phyloP scores from a whole-genome alignment of 1,139 yeast species.

The Scheffersomyces titani region DNA sequence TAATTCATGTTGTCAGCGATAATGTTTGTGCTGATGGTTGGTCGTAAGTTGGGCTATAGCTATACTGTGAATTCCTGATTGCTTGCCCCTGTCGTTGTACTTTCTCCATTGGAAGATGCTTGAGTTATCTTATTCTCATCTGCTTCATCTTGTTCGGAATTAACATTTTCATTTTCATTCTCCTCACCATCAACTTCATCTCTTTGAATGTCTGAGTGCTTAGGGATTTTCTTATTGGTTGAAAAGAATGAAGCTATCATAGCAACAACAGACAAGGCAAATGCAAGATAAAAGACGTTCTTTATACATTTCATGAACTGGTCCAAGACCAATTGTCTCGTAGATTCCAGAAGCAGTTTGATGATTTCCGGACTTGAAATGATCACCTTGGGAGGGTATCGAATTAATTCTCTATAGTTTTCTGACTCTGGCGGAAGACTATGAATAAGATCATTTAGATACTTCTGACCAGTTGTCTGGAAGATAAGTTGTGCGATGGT shows the following conservation, averaged over 20 bases:
- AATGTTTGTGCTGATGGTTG: too few relatives aligned
- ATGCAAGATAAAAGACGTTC: slow-evolving; percentile 44
- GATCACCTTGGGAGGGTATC: slow-evolving; percentile 19
- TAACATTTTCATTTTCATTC: neutral
- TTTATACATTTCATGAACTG: slow-evolving; percentile 40
- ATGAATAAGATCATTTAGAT: slow-evolving; percentile 18
- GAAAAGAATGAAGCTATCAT: slow-evolving; percentile 31
- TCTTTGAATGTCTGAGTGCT: slow-evolving; percentile 24
- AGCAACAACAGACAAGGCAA: slow-evolving; percentile 22
- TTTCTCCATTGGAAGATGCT: neutral
- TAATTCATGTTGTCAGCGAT: neutral
- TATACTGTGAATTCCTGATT: neutral
- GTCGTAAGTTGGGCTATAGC: neutral
- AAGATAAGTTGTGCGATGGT: slow-evolving; percentile 51
- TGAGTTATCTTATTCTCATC: neutral
- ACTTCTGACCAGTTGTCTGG: slow-evolving; percentile 25
- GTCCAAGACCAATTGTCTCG: slow-evolving; percentile 23
- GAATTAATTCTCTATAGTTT: slow-evolving; percentile 17
- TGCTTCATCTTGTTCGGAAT: neutral
- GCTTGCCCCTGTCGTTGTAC: neutral
- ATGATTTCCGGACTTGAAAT: slow-evolving; percentile 33
- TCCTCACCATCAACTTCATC: slow-evolving; percentile 12
- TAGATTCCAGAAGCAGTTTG: slow-evolving; percentile 22
- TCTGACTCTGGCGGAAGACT: slow-evolving; percentile 15
- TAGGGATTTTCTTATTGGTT: slow-evolving; percentile 43